Evolutionary conservation across 148 eudicot species (phyloP).

Genomic region (Limonium bicolor): DNA sequence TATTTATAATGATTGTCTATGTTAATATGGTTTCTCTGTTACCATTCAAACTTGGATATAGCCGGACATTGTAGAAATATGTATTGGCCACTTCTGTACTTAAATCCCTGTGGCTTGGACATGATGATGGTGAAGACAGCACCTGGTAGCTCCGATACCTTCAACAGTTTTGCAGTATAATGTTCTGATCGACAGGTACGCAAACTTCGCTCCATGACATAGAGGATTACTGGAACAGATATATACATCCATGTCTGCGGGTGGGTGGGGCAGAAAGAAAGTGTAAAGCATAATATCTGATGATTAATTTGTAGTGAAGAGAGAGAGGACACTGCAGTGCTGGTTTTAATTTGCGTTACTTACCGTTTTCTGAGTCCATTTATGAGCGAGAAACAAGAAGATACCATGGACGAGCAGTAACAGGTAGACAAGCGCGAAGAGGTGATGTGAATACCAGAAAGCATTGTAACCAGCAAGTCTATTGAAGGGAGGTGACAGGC

Average conservation of each 20-base stretch:
- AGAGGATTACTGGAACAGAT: slow-evolving; percentile 51
- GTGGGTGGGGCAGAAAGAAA: not conserved
- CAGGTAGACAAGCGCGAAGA: slow-evolving; percentile 58
- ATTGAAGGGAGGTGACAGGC: slow-evolving; percentile 66
- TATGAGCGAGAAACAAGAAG: slow-evolving; percentile 54
- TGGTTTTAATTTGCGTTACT: slow-evolving; percentile 11
- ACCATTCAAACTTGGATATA: slow-evolving; percentile 94
- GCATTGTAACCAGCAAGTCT: slow-evolving; percentile 83
- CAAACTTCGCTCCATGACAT: slow-evolving; percentile 58
- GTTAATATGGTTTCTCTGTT: no score
- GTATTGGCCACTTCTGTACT: slow-evolving; percentile 91
- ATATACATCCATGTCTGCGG: slow-evolving; percentile 94
- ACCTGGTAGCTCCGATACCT: slow-evolving; percentile 87
- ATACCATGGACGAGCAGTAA: slow-evolving; percentile 67
- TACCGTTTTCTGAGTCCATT: slow-evolving; percentile 80
- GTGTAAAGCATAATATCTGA: not conserved
- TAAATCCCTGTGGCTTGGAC: slow-evolving; percentile 80
- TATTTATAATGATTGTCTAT: no score
- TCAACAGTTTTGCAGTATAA: slow-evolving; percentile 53
- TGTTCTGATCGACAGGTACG: slow-evolving; percentile 63
- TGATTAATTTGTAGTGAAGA: no score
- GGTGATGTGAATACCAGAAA: slow-evolving; percentile 93
- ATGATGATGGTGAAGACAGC: slow-evolving; percentile 61
- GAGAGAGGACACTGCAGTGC: not conserved
- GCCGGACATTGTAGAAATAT: slow-evolving; percentile 74